phyloP scores from a whole-genome alignment of 2,329 filamentous ascomycete genomes.

The Pestalotiopsis sp. region DNA sequence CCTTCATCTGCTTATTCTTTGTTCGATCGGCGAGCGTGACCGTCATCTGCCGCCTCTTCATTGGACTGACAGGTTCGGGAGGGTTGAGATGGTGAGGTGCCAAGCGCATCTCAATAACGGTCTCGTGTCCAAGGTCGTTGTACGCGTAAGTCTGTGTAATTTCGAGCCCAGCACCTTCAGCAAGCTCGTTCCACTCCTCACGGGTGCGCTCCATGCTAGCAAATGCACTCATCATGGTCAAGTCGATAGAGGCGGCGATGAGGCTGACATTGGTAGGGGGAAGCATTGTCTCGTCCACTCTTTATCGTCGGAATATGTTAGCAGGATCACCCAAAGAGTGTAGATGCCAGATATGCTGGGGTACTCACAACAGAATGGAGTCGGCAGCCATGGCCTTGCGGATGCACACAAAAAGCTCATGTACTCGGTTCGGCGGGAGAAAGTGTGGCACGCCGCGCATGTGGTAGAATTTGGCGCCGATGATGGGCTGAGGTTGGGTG shows the following conservation, averaged over 20 bases:
- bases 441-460: slow-evolving; percentile 22
- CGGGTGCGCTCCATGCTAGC: slow-evolving; percentile 21
- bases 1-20: too few relatives aligned
- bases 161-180: slow-evolving; percentile 12
- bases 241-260: slow-evolving; percentile 15
- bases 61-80: too few relatives aligned
- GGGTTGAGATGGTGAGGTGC: too few relatives aligned
- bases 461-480: slow-evolving; percentile 26
- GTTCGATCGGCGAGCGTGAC: too few relatives aligned
- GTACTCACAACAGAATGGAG: slow-evolving; percentile 16
- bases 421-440: slow-evolving; percentile 15
- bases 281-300: slow-evolving; percentile 23
- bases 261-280: slow-evolving; percentile 13
- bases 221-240: slow-evolving; percentile 21
- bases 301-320: too few relatives aligned
- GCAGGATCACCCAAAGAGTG: too few relatives aligned
- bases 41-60: too few relatives aligned
- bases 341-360: too few relatives aligned
- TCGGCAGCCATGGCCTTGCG: slow-evolving; percentile 19
- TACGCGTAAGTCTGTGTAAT: slow-evolving; percentile 16
- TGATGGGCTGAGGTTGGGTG: not conserved
- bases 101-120: slow-evolving; percentile 19
- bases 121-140: not conserved
- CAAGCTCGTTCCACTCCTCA: slow-evolving; percentile 11
- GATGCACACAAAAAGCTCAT: slow-evolving; percentile 13